Conservation (phyloP, 805 yeast genomes). For the Candida sphagnicola region DNA sequence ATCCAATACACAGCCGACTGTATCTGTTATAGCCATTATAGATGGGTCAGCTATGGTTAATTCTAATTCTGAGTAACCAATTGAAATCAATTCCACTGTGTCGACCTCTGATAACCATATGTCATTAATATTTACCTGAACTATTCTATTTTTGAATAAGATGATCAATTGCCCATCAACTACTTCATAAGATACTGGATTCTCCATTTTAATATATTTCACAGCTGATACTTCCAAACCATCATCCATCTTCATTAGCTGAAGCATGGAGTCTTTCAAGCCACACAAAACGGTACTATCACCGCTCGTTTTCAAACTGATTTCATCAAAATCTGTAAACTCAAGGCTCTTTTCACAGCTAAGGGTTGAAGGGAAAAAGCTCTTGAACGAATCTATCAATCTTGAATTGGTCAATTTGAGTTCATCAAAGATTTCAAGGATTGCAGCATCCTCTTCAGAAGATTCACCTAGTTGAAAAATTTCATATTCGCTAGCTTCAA, state of each 20-base stretch:
- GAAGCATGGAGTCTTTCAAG: background rate
- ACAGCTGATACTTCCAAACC: background rate
- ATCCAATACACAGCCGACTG: slow-evolving; percentile 39
- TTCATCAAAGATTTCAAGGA: background rate
- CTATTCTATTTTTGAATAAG: slow-evolving; percentile 1
- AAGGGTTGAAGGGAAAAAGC: slow-evolving; percentile 1
- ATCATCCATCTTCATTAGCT: slow-evolving; percentile 1
- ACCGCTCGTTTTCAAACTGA: background rate
- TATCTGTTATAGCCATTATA: slow-evolving; percentile 4
- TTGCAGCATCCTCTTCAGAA: background rate
- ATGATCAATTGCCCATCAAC: background rate
- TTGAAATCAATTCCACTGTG: background rate
- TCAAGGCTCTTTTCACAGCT: background rate
- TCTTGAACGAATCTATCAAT: slow-evolving; percentile 9
- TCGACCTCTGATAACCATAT: background rate
- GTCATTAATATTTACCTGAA: background rate
- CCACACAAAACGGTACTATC: background rate
- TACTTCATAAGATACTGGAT: background rate
- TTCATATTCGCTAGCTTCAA: slow-evolving; percentile 2
- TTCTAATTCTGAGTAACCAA: background rate
- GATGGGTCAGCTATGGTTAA: slow-evolving; percentile 1
- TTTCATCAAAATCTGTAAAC: background rate
- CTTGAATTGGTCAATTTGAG: background rate
- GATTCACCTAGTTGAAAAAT: background rate
- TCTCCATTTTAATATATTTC: background rate